Conservation (phyloP, 208 protist genomes). For the Leishmania gerbilli region DNA sequence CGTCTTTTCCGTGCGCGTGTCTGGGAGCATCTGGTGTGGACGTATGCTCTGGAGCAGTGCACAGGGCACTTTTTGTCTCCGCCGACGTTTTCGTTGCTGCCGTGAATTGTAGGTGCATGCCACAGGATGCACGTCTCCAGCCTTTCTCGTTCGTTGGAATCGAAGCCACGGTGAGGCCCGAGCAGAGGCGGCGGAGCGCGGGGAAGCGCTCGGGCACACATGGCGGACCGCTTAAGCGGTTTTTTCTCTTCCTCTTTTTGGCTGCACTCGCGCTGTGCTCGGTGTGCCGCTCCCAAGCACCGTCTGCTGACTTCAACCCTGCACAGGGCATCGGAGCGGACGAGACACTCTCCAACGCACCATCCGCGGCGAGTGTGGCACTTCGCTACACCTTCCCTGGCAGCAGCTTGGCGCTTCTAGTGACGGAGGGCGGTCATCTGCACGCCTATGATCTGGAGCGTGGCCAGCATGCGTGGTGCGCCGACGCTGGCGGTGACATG, state of each 20-base stretch:
- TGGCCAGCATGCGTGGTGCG: constrained; percentile 38
- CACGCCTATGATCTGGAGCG: constrained; percentile 44
- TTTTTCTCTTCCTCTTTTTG: background rate
- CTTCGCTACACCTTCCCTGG: constrained; percentile 41
- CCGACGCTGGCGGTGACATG: constrained; percentile 38
- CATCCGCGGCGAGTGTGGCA: constrained; percentile 24
- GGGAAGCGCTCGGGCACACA: background rate
- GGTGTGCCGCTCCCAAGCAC: background rate
- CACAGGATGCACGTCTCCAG: constrained; percentile 1
- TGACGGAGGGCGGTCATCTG: constrained; percentile 49
- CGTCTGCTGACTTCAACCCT: background rate
- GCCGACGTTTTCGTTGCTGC: background rate
- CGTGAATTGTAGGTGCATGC: background rate
- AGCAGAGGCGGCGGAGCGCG: background rate
- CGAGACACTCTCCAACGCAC: background rate
- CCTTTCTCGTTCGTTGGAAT: constrained; percentile 1
- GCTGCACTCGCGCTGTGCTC: background rate
- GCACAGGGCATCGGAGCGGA: background rate
- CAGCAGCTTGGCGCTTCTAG: constrained; percentile 44
- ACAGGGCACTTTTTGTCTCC: background rate
- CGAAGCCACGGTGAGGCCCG: background rate
- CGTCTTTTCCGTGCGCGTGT: background rate
- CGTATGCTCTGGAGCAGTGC: background rate
- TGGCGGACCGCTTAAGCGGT: background rate
- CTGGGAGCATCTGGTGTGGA: background rate